Percentiles rank a stretch among this genome's conserved stretches.
phyloP scores from a whole-genome alignment of 352 stramenopile species.

The Phytophthora sojae region DNA sequence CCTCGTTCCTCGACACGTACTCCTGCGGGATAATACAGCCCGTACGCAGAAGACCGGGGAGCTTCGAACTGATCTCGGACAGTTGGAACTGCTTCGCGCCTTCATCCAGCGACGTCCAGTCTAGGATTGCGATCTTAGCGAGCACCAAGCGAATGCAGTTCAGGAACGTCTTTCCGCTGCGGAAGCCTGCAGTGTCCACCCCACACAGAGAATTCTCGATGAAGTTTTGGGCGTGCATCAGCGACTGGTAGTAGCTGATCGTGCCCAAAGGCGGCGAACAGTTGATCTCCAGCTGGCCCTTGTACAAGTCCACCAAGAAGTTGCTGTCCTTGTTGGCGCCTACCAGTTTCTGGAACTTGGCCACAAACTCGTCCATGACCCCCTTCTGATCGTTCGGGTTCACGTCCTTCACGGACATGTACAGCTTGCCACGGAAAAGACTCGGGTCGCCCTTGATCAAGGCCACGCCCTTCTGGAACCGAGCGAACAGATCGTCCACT shows the following conservation, averaged over 20 bases:
- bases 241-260: constrained; percentile 58
- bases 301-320: constrained; percentile 74
- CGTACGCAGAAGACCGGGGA: constrained; percentile 56
- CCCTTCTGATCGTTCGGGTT: constrained; percentile 72
- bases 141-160: constrained; percentile 79
- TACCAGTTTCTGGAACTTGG: constrained; percentile 63
- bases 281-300: constrained; percentile 67
- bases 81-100: constrained; percentile 62
- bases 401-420: constrained; percentile 85
- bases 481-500: constrained; percentile 70
- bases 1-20: constrained; percentile 19
- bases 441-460: constrained; percentile 68
- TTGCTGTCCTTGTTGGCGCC: constrained; percentile 62
- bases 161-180: constrained; percentile 61
- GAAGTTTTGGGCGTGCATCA: constrained; percentile 52
- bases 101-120: constrained; percentile 84
- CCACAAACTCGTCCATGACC: constrained; percentile 61
- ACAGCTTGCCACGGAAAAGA: constrained; percentile 73
- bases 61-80: constrained; percentile 53
- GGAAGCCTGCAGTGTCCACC: constrained; percentile 40
- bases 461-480: constrained; percentile 72
- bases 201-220: constrained; percentile 31
- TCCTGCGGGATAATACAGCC: constrained; percentile 46
- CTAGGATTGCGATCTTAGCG: constrained; percentile 81
- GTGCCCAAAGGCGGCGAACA: constrained; percentile 79